Conservation (phyloP, 2,329 filamentous ascomycete genomes). For the Rutstroemia sp. region DNA sequence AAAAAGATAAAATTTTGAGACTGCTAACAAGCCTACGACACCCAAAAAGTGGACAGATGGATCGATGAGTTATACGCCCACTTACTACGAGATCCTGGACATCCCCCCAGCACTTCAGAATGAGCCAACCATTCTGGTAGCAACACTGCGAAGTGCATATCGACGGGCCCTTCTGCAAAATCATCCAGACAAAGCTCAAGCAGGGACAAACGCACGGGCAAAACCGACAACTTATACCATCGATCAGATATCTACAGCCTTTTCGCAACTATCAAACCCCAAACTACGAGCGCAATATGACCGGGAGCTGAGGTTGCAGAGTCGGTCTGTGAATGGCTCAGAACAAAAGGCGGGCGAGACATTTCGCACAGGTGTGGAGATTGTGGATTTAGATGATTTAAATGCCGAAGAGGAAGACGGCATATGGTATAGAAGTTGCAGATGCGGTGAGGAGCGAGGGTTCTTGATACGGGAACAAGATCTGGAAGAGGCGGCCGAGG, state of each 20-base stretch:
- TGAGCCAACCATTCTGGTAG: slow-evolving; percentile 35
- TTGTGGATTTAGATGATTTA: slow-evolving; percentile 58
- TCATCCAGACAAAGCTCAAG: slow-evolving; percentile 42
- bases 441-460: slow-evolving; percentile 56
- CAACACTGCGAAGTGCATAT: slow-evolving; percentile 55
- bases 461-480: slow-evolving; percentile 53
- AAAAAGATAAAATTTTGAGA: not conserved
- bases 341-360: slow-evolving; percentile 15
- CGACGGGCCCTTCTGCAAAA: slow-evolving; percentile 55
- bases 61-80: slow-evolving; percentile 31
- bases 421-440: slow-evolving; percentile 50
- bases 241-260: slow-evolving; percentile 57
- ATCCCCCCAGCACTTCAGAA: slow-evolving; percentile 43
- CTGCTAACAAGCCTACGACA: slow-evolving; percentile 30
- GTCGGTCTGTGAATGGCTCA: slow-evolving; percentile 14
- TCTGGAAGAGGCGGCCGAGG: slow-evolving; percentile 49
- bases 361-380: slow-evolving; percentile 54
- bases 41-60: slow-evolving; percentile 52
- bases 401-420: slow-evolving; percentile 40
- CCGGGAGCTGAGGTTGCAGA: slow-evolving; percentile 33
- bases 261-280: slow-evolving; percentile 46
- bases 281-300: slow-evolving; percentile 47
- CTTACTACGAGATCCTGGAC: slow-evolving; percentile 54
- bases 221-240: slow-evolving; percentile 38
- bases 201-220: slow-evolving; percentile 9